Evolutionary conservation across 2,329 filamentous ascomycete species (phyloP).

Genomic region (Pleurostoma richardsiae): DNA sequence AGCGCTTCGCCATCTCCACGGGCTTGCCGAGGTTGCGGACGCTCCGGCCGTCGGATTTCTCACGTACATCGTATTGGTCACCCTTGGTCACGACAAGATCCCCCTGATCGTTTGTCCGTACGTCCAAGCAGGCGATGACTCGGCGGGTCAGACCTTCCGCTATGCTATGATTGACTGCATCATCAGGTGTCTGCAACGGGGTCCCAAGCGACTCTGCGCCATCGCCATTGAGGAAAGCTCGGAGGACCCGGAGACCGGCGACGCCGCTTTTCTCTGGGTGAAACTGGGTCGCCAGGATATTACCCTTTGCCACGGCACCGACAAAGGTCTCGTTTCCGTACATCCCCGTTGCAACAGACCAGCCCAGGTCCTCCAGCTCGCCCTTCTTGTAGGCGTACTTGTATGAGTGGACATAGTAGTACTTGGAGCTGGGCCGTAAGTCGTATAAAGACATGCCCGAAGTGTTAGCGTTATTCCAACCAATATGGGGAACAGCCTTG

Average conservation of each 20-base stretch:
- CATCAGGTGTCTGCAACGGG: constrained; percentile 2
- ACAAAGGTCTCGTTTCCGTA: constrained; percentile 90
- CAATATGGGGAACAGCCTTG: constrained; percentile 97
- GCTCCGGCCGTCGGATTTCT: constrained; percentile 63
- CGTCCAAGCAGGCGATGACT: constrained; percentile 93
- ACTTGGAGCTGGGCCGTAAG: constrained; percentile 77
- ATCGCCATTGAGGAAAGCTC: constrained; percentile 77
- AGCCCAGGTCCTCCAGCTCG: constrained; percentile 74
- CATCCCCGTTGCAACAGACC: constrained; percentile 84
- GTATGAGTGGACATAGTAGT: constrained; percentile 98
- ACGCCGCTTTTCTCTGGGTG: constrained; percentile 96
- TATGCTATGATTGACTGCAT: constrained; percentile 5
- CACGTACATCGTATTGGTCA: constrained; percentile 96
- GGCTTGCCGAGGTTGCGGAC: constrained; percentile 96
- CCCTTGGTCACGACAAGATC: constrained; percentile 98
- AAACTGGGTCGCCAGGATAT: constrained; percentile 90
- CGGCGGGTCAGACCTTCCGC: constrained; percentile 78
- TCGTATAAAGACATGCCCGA: constrained; percentile 61
- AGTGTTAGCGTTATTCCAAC: constrained; percentile 89
- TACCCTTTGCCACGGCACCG: constrained; percentile 79
- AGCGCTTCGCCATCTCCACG: constrained; percentile 86
- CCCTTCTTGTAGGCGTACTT: constrained; percentile 71
- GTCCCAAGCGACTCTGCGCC: constrained; percentile 47
- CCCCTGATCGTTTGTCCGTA: constrained; percentile 87
- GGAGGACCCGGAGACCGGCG: constrained; percentile 77